These are phyloP conservation scores for Lactarius deliciosus DNA, from an alignment of 768 basidiomycete species.

Conservation along the genomic window DNA sequence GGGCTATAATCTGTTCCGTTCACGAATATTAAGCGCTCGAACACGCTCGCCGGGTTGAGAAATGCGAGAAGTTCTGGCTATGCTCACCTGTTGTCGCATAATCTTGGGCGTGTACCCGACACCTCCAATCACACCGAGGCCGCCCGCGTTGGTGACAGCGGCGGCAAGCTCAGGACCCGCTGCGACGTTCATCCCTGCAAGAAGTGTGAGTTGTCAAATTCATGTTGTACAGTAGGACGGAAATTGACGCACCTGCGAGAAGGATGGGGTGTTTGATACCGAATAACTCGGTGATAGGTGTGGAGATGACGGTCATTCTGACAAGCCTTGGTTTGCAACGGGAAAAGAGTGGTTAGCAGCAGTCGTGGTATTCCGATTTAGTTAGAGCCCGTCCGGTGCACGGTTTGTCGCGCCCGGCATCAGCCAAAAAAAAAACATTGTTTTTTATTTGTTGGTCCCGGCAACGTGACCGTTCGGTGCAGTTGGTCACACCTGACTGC, in stretches of 20 bases:
- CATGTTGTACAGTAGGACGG: too few species aligned
- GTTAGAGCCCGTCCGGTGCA: too few species aligned
- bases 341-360: not conserved
- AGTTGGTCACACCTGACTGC: too few species aligned
- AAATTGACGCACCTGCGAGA: conserved; percentile 58
- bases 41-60: too few species aligned
- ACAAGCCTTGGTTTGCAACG: not conserved
- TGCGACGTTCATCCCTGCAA: conserved; percentile 65
- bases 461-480: too few species aligned
- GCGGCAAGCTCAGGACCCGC: conserved; percentile 85
- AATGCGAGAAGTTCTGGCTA: not conserved
- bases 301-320: conserved; percentile 64
- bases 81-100: conserved; percentile 67
- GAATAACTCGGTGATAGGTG: conserved; percentile 87
- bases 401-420: too few species aligned
- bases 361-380: not conserved
- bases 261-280: conserved; percentile 86
- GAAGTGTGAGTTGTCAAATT: not conserved
- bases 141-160: conserved; percentile 92
- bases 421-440: too few species aligned
- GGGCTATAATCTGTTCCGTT: conserved; percentile 54
- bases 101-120: conserved; percentile 83
- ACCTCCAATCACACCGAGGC: conserved; percentile 90
- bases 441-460: too few species aligned
- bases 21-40: too few species aligned